These are phyloP conservation scores for Plasmodium cynomolgi DNA, from an alignment of 169 alveolate species.

Conservation along the genomic window DNA sequence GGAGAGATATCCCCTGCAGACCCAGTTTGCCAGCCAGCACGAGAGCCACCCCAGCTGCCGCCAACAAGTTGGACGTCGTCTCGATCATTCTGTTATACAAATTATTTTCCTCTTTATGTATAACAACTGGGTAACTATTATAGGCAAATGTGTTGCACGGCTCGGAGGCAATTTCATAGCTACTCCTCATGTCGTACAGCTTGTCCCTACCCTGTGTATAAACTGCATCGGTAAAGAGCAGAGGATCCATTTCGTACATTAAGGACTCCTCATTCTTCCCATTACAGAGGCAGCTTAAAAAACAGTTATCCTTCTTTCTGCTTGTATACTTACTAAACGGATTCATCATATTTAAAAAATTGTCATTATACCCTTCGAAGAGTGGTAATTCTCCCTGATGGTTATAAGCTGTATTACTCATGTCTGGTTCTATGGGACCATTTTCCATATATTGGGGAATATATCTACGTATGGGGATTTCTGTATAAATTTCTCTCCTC, in stretches of 20 bases:
- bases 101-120: conserved; percentile 1
- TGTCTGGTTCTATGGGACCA: not conserved
- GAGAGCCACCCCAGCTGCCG: conserved; percentile 63
- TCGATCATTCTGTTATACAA: conserved; percentile 37
- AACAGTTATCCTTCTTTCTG: conserved; percentile 13
- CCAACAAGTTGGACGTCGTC: conserved; percentile 45
- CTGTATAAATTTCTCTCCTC: conserved; percentile 72
- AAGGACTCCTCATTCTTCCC: conserved; percentile 10
- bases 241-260: conserved; percentile 26
- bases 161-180: conserved; percentile 6
- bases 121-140: conserved; percentile 27
- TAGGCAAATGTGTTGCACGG: not conserved
- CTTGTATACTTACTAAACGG: conserved; percentile 18
- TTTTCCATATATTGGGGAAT: conserved; percentile 35
- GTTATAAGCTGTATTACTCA: conserved; percentile 2
- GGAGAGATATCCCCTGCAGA: conserved; percentile 46
- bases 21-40: conserved; percentile 61
- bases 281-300: conserved; percentile 46
- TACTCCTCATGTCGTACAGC: not conserved
- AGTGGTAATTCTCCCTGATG: conserved; percentile 38
- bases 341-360: conserved; percentile 44
- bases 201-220: conserved; percentile 2
- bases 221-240: not conserved
- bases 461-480: conserved; percentile 70
- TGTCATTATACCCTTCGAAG: conserved; percentile 50